Evolutionary conservation across 2,329 filamentous ascomycete species (phyloP).

Genomic region (Fusarium nelsonii): DNA sequence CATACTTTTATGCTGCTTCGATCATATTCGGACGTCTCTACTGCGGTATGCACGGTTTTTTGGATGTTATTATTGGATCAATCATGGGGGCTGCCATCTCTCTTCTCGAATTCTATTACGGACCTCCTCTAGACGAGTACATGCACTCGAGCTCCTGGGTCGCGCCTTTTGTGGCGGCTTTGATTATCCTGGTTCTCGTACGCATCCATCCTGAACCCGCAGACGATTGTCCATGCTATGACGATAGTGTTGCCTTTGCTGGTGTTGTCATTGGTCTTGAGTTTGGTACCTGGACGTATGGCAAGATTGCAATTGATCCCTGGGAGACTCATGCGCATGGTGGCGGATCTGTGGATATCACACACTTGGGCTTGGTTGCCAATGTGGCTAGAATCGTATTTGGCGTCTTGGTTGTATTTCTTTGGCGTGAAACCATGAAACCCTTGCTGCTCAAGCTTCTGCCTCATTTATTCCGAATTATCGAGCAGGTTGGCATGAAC

Average conservation of each 20-base stretch:
- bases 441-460: slow-evolving; percentile 80
- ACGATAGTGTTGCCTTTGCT: slow-evolving; percentile 93
- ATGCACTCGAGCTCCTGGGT: slow-evolving; percentile 74
- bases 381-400: slow-evolving; percentile 77
- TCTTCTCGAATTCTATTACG: slow-evolving; percentile 70
- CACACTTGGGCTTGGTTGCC: slow-evolving; percentile 73
- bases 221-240: slow-evolving; percentile 96
- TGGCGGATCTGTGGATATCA: slow-evolving; percentile 72
- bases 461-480: slow-evolving; percentile 87
- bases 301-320: slow-evolving; percentile 62
- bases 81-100: slow-evolving; percentile 77
- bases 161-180: slow-evolving; percentile 72
- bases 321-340: slow-evolving; percentile 60
- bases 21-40: slow-evolving; percentile 94
- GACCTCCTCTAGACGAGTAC: slow-evolving; percentile 75
- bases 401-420: slow-evolving; percentile 86
- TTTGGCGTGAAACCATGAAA: slow-evolving; percentile 92
- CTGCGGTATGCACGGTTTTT: slow-evolving; percentile 98
- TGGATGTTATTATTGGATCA: slow-evolving; percentile 88
- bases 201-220: slow-evolving; percentile 95
- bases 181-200: slow-evolving; percentile 80
- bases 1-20: slow-evolving; percentile 88
- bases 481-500: slow-evolving; percentile 82
- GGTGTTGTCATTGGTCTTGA: slow-evolving; percentile 90
- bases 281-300: slow-evolving; percentile 85